Percentiles rank a stretch among this genome's conserved stretches.
Evolutionary conservation across 2,329 filamentous ascomycete species (phyloP).

Genomic region (Colletotrichum viniferum): DNA sequence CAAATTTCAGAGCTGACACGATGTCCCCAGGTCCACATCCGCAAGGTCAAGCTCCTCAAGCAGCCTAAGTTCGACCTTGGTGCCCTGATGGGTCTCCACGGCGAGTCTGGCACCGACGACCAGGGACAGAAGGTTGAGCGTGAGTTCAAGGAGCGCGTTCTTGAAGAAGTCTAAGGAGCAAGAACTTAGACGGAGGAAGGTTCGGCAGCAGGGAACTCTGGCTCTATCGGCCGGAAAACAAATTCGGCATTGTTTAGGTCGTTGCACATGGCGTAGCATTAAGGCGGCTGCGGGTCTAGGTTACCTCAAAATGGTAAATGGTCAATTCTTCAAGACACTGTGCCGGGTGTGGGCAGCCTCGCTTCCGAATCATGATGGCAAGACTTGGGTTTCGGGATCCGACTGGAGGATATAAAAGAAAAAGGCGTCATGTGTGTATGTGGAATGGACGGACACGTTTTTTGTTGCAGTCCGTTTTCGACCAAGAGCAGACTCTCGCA

Average conservation of each 20-base stretch:
- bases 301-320: conserved; percentile 35
- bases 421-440: conserved; percentile 16
- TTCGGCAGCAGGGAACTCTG: conserved; percentile 33
- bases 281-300: conserved; percentile 45
- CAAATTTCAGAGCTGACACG: background rate
- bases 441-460: conserved; percentile 14
- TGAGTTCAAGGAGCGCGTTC: conserved; percentile 98
- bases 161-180: conserved; percentile 84
- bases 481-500: background rate
- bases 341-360: conserved; percentile 14
- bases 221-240: conserved; percentile 21
- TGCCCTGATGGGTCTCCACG: conserved; percentile 93
- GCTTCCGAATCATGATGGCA: conserved; percentile 18
- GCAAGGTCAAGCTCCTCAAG: conserved; percentile 99
- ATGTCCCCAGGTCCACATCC: conserved; percentile 84
- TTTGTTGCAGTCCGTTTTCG: background rate
- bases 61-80: conserved; percentile 98
- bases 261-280: conserved; percentile 50
- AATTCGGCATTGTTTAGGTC: conserved; percentile 42
- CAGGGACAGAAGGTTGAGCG: conserved; percentile 98
- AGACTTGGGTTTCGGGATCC: conserved; percentile 15
- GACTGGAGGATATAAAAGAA: background rate
- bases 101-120: conserved; percentile 95
- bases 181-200: conserved; percentile 46
- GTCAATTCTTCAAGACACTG: conserved; percentile 20